A percentile compares a stretch with the other conserved stretches of the same genome.
These are phyloP conservation scores for Actinomortierella wolfii DNA, from an alignment of 371 early-diverging fungal genomes.

Conservation along the genomic window DNA sequence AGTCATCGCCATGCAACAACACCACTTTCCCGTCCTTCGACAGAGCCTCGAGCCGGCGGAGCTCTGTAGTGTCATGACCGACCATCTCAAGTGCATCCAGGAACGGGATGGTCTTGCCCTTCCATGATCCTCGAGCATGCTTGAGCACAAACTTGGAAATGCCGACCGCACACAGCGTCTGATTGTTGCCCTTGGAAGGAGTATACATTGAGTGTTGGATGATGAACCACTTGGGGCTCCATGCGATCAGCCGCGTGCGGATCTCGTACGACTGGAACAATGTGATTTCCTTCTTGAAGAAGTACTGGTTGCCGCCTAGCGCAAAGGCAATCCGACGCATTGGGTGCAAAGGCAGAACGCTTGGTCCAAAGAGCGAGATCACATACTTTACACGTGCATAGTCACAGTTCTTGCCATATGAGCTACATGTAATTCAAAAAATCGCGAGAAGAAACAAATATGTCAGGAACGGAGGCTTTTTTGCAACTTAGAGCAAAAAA, in stretches of 20 bases:
- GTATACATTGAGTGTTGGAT: conserved; percentile 44
- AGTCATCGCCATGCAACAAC: conserved; percentile 35
- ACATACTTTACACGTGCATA: conserved; percentile 45
- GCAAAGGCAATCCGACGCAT: conserved; percentile 37
- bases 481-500: neutral
- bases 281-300: conserved; percentile 44
- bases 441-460: neutral
- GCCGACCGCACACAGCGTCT: conserved; percentile 36
- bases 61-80: conserved; percentile 32
- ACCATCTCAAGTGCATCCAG: conserved; percentile 46
- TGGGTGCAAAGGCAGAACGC: conserved; percentile 40
- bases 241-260: conserved; percentile 37
- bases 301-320: conserved; percentile 40
- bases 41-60: conserved; percentile 29
- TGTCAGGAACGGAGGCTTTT: no score
- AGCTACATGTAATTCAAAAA: conserved; percentile 24
- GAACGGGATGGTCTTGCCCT: conserved; percentile 47
- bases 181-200: conserved; percentile 6
- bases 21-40: conserved; percentile 34
- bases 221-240: conserved; percentile 47
- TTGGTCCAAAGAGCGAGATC: conserved; percentile 41
- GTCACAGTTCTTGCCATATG: conserved; percentile 46
- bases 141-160: conserved; percentile 47
- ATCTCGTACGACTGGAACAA: conserved; percentile 47
- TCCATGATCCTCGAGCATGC: conserved; percentile 38